Base-by-base conservation (phyloP, 1,284 basidiomycete genomes). In the Sporisorium exsertum region DNA sequence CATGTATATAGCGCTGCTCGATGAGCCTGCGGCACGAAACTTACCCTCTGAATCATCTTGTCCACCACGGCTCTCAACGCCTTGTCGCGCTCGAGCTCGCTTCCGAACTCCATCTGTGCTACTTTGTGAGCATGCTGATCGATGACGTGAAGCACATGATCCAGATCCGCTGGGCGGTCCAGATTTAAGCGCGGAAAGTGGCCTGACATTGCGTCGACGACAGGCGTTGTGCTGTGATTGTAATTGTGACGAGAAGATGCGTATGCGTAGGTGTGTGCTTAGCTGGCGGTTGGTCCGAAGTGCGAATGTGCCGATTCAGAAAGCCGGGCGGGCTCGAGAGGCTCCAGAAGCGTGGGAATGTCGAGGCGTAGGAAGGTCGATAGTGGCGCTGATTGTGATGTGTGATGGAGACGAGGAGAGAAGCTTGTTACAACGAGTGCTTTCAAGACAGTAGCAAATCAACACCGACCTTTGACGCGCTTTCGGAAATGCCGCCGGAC, bases 61-160 rank as follows among this genome's bases (percentile, higher is more conserved):
- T 64, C 60, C 10, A 75, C 67, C 20, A 62, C 42, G 1, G 56
- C 63, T 33, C 62, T 75, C 16, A 75, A 47, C 57, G 67, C 60
- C 58, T 70, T 70, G 54, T 75, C 67, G 16, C 63, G 54, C 35
- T 70, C 67, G 0, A 75, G 54, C 33, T 65, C 72, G 46, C 64
- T 75, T 18, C 72, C 72, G 18, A 75, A 75, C 57, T 75, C 72
- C 72, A 75, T 75, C 27, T 75, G 72, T 3, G 72, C 72, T 13
- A 75, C 64, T 51, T 75, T 75, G 60, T 56, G 52, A 29, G 67
- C 67, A 45, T 75, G 66, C n/a, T 60, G 49, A 27, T 67, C 43
- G 35, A 75, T 58, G 4, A 47, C 59, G 1, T 49, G 49, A 43
- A 75, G 62, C 26, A 75, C 67, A 58, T 75, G 60, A 22, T 75